Conservation (phyloP, 2,329 filamentous ascomycete species). For the Penicillium aurantiogriseum region DNA sequence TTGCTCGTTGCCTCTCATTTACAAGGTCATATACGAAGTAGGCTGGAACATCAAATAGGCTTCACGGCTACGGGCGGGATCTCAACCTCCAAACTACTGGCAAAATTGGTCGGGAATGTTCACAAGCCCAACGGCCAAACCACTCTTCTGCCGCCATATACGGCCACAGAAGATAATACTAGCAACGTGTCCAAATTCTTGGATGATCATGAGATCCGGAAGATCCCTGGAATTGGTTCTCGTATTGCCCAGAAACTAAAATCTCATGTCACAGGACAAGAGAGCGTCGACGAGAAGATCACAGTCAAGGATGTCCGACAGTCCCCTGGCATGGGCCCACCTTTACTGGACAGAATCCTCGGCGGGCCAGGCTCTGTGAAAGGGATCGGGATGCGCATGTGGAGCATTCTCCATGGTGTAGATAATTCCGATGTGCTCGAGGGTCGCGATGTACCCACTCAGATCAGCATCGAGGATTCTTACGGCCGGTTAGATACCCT, state of each 20-base stretch:
- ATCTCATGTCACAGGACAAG: constrained; percentile 54
- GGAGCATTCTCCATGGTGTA: constrained; percentile 76
- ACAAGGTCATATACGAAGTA: constrained; percentile 68
- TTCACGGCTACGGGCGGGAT: constrained; percentile 88
- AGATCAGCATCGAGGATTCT: constrained; percentile 94
- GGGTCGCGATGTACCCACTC: constrained; percentile 70
- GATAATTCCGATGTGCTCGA: constrained; percentile 72
- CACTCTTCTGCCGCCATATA: constrained; percentile 68
- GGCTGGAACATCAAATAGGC: constrained; percentile 71
- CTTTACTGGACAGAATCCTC: constrained; percentile 66
- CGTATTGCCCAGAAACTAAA: constrained; percentile 71
- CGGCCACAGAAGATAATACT: constrained; percentile 22
- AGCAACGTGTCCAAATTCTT: constrained; percentile 67
- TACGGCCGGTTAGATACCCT: constrained; percentile 70
- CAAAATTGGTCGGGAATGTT: constrained; percentile 78
- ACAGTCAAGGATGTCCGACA: constrained; percentile 65
- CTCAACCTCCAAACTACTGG: constrained; percentile 79
- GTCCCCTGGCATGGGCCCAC: constrained; percentile 62
- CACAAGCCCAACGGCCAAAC: constrained; percentile 90
- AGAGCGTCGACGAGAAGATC: constrained; percentile 53
- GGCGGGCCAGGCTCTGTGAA: constrained; percentile 67
- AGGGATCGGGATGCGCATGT: constrained; percentile 70
- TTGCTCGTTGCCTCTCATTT: constrained; percentile 79
- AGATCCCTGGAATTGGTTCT: constrained; percentile 81
- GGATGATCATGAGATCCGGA: constrained; percentile 71